Base-by-base conservation (phyloP, 768 basidiomycete genomes). In the Gyrodon lividus region DNA sequence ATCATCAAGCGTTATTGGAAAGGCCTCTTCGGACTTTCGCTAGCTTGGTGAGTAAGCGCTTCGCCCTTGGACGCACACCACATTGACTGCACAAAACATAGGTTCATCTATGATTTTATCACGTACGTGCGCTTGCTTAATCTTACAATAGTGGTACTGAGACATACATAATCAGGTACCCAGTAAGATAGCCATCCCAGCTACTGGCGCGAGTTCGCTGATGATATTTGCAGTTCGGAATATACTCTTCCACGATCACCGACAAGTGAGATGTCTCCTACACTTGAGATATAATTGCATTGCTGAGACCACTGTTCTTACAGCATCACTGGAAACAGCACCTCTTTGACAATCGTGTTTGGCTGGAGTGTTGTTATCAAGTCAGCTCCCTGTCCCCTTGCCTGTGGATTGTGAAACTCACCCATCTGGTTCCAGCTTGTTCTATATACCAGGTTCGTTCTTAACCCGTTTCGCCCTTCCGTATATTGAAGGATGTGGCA, bases 281-380 rank as follows among this genome's bases (percentile, higher is more conserved):
- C 23, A 19, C 22, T 44, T 46, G 14, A 17, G 10, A 17, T 16
- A 17, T 16, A 22, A 24, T 10, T 16, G 43, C 8, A 17, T 30
- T 48, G n/a, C 38, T 48, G 23, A 54, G 19, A 19, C 35, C 22
- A 31, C 46, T 48, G 9, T 13, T 35, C 14, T 48, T 48, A 22
- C 49, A 89, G 84, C 49, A 76, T 92, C 50, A 84, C 83, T 14
- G 83, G 85, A 33, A 67, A 71, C 23, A 65, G 69, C 26, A 61
- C 65, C 9, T 74, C 82, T 7, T 72, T 93, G 19, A 64, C 72
- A 6, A 76, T 86, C 39, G 76, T 87, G 12, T 84, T 94, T 55
- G 92, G 92, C 16, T 94, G 92, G 93, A 81, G 78, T 56, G 84
- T 88, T 38, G 82, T 94, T 24, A 87, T 92, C 73, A 88, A 89